Conservation (phyloP, 768 basidiomycete species). For the Stropharia rugosoannulata region DNA sequence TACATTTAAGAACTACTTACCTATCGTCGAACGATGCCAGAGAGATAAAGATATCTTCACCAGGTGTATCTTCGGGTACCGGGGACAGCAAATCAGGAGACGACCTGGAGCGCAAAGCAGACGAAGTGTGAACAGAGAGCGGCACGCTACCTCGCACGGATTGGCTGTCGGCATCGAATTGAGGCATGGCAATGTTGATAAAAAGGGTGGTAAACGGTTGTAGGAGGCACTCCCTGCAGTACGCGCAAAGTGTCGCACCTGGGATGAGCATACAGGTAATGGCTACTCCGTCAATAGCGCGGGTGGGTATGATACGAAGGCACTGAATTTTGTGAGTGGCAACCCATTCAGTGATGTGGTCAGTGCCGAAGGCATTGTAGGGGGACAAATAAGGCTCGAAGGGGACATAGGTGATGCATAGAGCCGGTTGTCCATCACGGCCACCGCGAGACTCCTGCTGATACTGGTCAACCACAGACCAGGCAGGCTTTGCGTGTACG, state of each 20-base stretch:
- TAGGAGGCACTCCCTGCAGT: neutral
- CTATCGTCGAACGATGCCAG: no score
- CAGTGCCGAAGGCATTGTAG: neutral
- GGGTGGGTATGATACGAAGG: neutral
- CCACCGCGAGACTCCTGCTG: conserved; percentile 1
- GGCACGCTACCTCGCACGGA: no score
- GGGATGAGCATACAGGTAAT: conserved; percentile 6
- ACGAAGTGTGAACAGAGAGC: no score
- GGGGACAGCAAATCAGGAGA: no score
- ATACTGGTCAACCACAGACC: neutral
- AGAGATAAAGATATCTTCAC: no score
- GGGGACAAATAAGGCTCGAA: no score
- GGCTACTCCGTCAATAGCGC: conserved; percentile 5
- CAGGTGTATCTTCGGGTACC: no score
- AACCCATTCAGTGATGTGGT: conserved; percentile 1
- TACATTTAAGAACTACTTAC: no score
- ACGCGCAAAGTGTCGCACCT: neutral
- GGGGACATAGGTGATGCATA: neutral
- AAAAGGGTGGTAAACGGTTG: neutral
- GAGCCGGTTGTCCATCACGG: neutral
- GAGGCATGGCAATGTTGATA: neutral
- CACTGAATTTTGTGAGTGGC: neutral
- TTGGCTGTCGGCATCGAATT: no score
- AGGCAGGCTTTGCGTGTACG: conserved; percentile 4
- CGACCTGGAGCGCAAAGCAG: no score